Conservation (phyloP, 495 filamentous ascomycete genomes). For the Glonium stellatum region DNA sequence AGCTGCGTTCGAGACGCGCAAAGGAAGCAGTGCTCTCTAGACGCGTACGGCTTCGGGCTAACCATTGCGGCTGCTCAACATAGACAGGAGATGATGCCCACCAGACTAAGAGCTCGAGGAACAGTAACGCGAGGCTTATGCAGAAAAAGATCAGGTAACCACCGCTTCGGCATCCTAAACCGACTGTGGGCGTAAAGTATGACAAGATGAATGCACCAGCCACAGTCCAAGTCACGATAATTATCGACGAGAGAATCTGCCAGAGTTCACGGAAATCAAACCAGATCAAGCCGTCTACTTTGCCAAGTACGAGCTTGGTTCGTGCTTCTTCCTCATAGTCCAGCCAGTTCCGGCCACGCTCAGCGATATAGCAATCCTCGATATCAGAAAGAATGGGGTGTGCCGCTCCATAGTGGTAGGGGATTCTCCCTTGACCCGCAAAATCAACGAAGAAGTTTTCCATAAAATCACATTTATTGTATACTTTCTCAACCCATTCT, state of each 20-base stretch:
- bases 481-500: conserved; percentile 10
- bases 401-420: conserved; percentile 43
- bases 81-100: conserved; percentile 17
- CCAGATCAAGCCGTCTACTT: conserved; percentile 31
- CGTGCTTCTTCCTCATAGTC: conserved; percentile 33
- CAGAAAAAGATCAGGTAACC: conserved; percentile 42
- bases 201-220: conserved; percentile 41
- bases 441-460: conserved; percentile 38
- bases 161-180: conserved; percentile 45
- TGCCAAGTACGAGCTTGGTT: conserved; percentile 34
- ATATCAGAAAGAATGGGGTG: conserved; percentile 41
- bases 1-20: background rate
- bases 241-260: conserved; percentile 36
- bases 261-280: conserved; percentile 42
- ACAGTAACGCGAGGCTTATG: conserved; percentile 30
- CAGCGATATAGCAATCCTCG: conserved; percentile 37
- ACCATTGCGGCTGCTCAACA: conserved; percentile 9
- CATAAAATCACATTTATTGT: conserved; percentile 11
- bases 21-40: conserved; percentile 20
- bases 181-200: conserved; percentile 43
- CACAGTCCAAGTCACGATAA: conserved; percentile 32
- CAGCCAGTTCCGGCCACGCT: conserved; percentile 38
- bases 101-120: conserved; percentile 41
- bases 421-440: conserved; percentile 42
- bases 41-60: conserved; percentile 5